These are phyloP conservation scores for Phytopythium ostracodes DNA, from an alignment of 352 stramenopile genomes.

Conservation along the genomic window DNA sequence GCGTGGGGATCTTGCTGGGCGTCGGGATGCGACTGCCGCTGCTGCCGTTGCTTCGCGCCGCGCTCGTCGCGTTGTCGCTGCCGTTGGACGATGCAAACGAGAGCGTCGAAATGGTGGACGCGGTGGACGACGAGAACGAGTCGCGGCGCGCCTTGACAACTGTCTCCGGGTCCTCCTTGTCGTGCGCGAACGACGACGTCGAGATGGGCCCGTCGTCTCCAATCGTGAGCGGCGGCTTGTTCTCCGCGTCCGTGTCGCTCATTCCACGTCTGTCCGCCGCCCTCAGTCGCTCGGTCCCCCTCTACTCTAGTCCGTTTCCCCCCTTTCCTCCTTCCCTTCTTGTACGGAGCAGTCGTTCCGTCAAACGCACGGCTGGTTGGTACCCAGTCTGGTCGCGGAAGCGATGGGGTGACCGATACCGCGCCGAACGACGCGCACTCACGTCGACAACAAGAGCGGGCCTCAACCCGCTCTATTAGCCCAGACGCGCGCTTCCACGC, in stretches of 20 bases:
- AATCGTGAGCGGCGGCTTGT: background rate
- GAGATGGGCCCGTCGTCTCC: background rate
- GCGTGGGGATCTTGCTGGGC: conserved; percentile 12
- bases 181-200: background rate
- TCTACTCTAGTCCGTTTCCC: background rate
- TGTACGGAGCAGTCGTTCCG: no score
- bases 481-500: background rate
- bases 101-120: conserved; percentile 16
- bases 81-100: conserved; percentile 16
- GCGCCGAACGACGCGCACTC: background rate
- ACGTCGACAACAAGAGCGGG: background rate
- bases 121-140: conserved; percentile 23
- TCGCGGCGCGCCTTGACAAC: conserved; percentile 28
- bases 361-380: no score
- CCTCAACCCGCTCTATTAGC: background rate
- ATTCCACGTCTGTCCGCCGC: conserved; percentile 1
- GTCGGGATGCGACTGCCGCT: conserved; percentile 11
- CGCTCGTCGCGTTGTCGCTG: conserved; percentile 5
- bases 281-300: background rate
- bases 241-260: conserved; percentile 8
- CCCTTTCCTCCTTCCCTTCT: background rate
- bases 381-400: background rate
- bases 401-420: background rate
- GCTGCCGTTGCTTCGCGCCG: background rate
- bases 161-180: conserved; percentile 9